Conservation (phyloP, 257 asterid genomes). For the Solanum sejunctum region DNA sequence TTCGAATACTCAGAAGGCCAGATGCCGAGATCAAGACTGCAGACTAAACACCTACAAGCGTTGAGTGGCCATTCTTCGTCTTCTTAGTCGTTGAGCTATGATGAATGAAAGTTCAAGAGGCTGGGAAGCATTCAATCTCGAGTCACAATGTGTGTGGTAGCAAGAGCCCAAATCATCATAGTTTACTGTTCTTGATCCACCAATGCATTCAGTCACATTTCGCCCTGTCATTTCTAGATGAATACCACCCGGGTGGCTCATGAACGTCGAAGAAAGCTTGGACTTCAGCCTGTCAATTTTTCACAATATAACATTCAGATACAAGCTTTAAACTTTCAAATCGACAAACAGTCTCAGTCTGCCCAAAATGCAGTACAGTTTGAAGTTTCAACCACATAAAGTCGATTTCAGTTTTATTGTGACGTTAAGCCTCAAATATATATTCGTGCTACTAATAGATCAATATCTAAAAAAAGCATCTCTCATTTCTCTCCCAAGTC, state of each 20-base stretch:
- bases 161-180: constrained; percentile 65
- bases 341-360: not conserved
- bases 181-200: constrained; percentile 68
- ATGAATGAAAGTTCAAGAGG: constrained; percentile 69
- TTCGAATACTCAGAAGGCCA: not conserved
- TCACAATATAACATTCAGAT: not conserved
- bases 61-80: constrained; percentile 42
- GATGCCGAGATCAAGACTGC: not conserved
- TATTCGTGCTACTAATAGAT: not conserved
- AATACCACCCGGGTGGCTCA: constrained; percentile 78
- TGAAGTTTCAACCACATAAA: not conserved
- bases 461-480: not conserved
- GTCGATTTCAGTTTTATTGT: not conserved
- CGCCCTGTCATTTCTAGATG: constrained; percentile 85
- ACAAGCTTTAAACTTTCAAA: not conserved
- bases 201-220: constrained; percentile 74
- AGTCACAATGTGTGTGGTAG: constrained; percentile 76
- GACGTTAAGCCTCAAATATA: not conserved
- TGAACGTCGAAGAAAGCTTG: constrained; percentile 81
- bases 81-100: constrained; percentile 56
- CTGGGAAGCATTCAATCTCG: constrained; percentile 67
- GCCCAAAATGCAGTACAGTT: not conserved
- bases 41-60: constrained; percentile 6
- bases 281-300: constrained; percentile 41
- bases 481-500: not conserved